A percentile compares a stretch with the other conserved stretches of the same genome.
Evolutionary conservation across 2,329 filamentous ascomycete genomes (phyloP).

Genomic region (Pseudofabraea citricarpa): DNA sequence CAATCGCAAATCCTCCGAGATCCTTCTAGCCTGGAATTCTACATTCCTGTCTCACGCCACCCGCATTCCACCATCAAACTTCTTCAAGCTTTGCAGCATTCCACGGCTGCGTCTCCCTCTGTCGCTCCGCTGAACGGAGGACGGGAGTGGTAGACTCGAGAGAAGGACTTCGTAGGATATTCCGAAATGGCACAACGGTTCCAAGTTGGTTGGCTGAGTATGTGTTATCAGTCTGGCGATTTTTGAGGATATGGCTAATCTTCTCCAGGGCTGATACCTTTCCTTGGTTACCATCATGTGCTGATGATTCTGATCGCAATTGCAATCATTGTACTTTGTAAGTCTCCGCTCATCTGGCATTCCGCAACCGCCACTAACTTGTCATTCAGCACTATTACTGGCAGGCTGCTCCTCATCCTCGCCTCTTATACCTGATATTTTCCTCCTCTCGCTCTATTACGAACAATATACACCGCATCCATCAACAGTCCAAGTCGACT

Average conservation of each 20-base stretch:
- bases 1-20: neutral
- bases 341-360: neutral
- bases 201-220: constrained; percentile 26
- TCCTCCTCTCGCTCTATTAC: constrained; percentile 95
- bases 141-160: constrained; percentile 23
- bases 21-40: neutral
- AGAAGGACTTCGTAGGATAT: constrained; percentile 5
- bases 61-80: constrained; percentile 17
- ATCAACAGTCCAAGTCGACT: constrained; percentile 84
- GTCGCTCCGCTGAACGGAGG: constrained; percentile 26
- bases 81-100: constrained; percentile 23
- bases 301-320: constrained; percentile 96
- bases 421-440: constrained; percentile 90
- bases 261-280: constrained; percentile 51
- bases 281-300: constrained; percentile 75
- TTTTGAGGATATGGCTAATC: no score
- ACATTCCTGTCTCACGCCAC: constrained; percentile 10
- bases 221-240: constrained; percentile 15
- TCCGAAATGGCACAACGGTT: constrained; percentile 24
- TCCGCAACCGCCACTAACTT: neutral
- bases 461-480: constrained; percentile 77
- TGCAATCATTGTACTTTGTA: constrained; percentile 91
- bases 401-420: constrained; percentile 97
- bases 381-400: constrained; percentile 36
- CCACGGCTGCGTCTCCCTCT: constrained; percentile 25